Conservation (phyloP, 768 basidiomycete species). For the Russula vinacea region DNA sequence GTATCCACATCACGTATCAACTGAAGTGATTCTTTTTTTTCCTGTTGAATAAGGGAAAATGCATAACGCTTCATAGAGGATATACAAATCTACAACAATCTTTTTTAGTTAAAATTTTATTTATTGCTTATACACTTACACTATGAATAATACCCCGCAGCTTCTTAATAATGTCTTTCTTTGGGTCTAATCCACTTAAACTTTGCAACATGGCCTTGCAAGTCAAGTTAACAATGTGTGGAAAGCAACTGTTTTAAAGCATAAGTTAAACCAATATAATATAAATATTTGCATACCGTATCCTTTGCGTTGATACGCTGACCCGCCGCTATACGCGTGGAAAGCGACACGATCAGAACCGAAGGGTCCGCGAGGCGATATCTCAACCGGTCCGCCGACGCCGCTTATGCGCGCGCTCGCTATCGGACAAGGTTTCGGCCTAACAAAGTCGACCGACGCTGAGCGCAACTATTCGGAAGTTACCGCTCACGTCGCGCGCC, state of each 20-base stretch:
- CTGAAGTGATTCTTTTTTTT: too few relatives aligned
- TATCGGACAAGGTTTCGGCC: too few relatives aligned
- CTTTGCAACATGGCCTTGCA: background rate
- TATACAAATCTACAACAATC: background rate
- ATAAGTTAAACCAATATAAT: background rate
- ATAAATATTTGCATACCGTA: background rate
- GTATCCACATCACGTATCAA: background rate
- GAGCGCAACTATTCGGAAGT: too few relatives aligned
- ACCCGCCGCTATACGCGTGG: too few relatives aligned
- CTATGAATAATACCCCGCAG: background rate
- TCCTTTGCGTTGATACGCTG: too few relatives aligned
- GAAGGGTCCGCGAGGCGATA: too few relatives aligned
- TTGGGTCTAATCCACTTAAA: background rate
- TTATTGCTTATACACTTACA: background rate
- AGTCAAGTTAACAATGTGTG: conserved; percentile 4
- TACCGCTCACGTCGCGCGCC: too few relatives aligned
- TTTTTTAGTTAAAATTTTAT: background rate
- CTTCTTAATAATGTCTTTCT: background rate
- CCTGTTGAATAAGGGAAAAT: background rate
- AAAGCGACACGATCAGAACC: too few relatives aligned
- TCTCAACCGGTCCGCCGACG: too few relatives aligned
- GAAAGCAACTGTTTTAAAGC: background rate
- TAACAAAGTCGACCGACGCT: too few relatives aligned
- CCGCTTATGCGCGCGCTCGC: too few relatives aligned
- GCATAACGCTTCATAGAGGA: background rate